Evolutionary conservation across 169 alveolate genomes (phyloP).

Genomic region (Cryptosporidium canis): DNA sequence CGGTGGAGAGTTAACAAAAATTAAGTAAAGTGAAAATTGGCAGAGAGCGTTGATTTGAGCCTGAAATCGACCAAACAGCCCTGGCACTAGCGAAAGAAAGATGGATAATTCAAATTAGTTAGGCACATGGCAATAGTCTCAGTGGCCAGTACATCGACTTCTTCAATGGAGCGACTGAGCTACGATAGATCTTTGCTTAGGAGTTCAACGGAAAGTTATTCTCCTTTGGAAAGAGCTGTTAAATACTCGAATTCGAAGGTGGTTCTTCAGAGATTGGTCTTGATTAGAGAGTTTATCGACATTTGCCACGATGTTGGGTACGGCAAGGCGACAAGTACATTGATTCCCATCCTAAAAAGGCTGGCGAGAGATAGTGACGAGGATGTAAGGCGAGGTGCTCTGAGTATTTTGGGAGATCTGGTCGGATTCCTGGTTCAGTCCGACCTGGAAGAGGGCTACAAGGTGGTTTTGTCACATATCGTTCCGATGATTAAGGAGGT

Average conservation of each 20-base stretch:
- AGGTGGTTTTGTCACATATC: constrained; percentile 25
- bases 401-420: constrained; percentile 72
- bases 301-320: constrained; percentile 71
- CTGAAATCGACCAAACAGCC: constrained; percentile 1
- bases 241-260: constrained; percentile 65
- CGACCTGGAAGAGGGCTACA: constrained; percentile 71
- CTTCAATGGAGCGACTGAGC: constrained; percentile 55
- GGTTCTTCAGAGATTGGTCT: constrained; percentile 58
- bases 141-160: constrained; percentile 14
- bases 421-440: constrained; percentile 74
- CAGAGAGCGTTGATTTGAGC: neutral
- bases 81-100: neutral
- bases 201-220: constrained; percentile 26
- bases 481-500: constrained; percentile 63
- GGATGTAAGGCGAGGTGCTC: constrained; percentile 50
- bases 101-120: neutral
- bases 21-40: neutral
- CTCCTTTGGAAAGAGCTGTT: constrained; percentile 70
- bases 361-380: constrained; percentile 58
- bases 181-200: constrained; percentile 49
- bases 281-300: constrained; percentile 68
- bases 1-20: constrained; percentile 3
- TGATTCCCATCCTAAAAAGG: constrained; percentile 24
- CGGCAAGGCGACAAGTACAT: constrained; percentile 19
- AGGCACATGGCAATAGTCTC: neutral